These are phyloP conservation scores for Candida easanensis DNA, from an alignment of 805 yeast genomes.

Conservation along the genomic window DNA sequence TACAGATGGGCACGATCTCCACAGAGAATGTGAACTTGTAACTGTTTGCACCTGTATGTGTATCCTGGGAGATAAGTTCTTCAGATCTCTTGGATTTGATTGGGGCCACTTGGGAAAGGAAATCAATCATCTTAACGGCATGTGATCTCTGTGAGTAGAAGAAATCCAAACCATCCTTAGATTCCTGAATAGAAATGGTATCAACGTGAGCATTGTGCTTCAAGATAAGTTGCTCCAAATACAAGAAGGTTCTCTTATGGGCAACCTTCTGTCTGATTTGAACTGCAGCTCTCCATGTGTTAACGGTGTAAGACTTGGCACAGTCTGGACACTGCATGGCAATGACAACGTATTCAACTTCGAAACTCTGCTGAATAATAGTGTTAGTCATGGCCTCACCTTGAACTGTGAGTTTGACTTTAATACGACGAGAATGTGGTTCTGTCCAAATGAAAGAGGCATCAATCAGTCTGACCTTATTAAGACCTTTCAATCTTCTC, in stretches of 20 bases:
- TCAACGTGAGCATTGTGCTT: slow-evolving; percentile 91
- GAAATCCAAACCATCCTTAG: slow-evolving; percentile 93
- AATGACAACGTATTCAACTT: slow-evolving; percentile 87
- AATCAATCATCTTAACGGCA: slow-evolving; percentile 92
- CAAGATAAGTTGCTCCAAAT: slow-evolving; percentile 91
- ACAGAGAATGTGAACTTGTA: slow-evolving; percentile 91
- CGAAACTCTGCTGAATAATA: slow-evolving; percentile 89
- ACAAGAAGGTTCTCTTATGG: slow-evolving; percentile 94
- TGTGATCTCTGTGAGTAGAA: slow-evolving; percentile 85
- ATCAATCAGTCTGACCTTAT: slow-evolving; percentile 82
- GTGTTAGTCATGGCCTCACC: slow-evolving; percentile 95
- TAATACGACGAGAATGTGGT: slow-evolving; percentile 95
- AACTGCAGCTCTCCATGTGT: slow-evolving; percentile 97
- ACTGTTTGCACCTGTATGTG: slow-evolving; percentile 82
- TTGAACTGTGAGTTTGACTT: slow-evolving; percentile 89
- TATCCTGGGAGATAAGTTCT: slow-evolving; percentile 88
- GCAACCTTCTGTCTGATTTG: slow-evolving; percentile 97
- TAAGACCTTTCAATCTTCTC: slow-evolving; percentile 82
- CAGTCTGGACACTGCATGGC: slow-evolving; percentile 99
- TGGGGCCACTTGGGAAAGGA: slow-evolving; percentile 82
- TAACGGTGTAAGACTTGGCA: slow-evolving; percentile 93
- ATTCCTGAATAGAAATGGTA: slow-evolving; percentile 89
- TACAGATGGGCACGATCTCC: slow-evolving; percentile 94
- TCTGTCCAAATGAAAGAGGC: slow-evolving; percentile 98
- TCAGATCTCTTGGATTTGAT: slow-evolving; percentile 79